These are phyloP conservation scores for Diplodia intermedia DNA, from an alignment of 2,329 filamentous ascomycete genomes.

Conservation along the genomic window DNA sequence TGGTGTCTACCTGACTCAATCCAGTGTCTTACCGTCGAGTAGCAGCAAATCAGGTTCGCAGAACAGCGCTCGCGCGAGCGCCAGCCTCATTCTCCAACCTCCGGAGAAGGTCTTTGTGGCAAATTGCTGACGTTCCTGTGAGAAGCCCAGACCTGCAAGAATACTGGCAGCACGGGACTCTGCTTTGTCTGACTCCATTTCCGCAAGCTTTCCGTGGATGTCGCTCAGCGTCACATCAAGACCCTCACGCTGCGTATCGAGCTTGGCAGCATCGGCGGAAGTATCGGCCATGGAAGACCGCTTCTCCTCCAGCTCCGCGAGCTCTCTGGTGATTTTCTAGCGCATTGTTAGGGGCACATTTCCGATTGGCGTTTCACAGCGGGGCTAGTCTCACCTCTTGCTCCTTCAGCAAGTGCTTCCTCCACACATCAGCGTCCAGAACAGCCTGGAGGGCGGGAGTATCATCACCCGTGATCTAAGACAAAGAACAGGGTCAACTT, in stretches of 20 bases:
- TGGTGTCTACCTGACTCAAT: conserved; percentile 24
- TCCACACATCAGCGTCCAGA: conserved; percentile 96
- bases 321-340: conserved; percentile 75
- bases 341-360: conserved; percentile 32
- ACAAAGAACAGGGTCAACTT: not conserved
- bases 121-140: conserved; percentile 85
- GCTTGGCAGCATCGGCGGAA: conserved; percentile 81
- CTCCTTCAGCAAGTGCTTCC: conserved; percentile 90
- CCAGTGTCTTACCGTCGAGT: conserved; percentile 68
- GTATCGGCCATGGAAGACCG: conserved; percentile 86
- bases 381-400: conserved; percentile 69
- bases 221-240: conserved; percentile 90
- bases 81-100: conserved; percentile 99
- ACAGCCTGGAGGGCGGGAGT: conserved; percentile 94
- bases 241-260: conserved; percentile 88
- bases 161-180: conserved; percentile 96
- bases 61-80: conserved; percentile 92
- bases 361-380: not conserved
- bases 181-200: conserved; percentile 99
- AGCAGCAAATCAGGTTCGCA: conserved; percentile 95
- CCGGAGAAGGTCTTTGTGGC: conserved; percentile 98
- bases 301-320: conserved; percentile 78
- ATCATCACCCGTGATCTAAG: conserved; percentile 88
- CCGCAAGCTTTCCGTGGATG: conserved; percentile 86
- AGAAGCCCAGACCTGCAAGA: conserved; percentile 95